These are phyloP conservation scores for Glebionis coronaria DNA, from an alignment of 129 eudicot genomes.

Conservation along the genomic window DNA sequence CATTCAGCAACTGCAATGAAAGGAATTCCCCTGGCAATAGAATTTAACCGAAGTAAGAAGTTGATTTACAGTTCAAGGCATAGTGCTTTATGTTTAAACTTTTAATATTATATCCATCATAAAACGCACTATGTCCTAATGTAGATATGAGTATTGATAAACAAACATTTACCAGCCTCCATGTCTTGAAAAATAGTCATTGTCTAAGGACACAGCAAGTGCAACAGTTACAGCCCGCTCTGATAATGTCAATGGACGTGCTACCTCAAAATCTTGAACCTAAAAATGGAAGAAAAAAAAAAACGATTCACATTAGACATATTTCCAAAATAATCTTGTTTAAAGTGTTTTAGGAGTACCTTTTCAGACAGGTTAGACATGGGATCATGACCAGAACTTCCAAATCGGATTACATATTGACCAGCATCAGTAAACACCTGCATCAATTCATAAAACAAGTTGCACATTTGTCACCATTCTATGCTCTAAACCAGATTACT, in stretches of 20 bases:
- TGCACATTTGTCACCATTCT: background rate
- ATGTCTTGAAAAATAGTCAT: conserved; percentile 91
- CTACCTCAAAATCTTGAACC: conserved; percentile 68
- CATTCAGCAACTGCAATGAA: conserved; percentile 47
- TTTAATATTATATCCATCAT: too few relatives aligned
- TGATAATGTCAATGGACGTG: conserved; percentile 70
- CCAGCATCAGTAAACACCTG: conserved; percentile 98
- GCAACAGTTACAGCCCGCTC: conserved; percentile 96
- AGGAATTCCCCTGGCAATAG: conserved; percentile 51
- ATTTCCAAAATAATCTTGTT: background rate
- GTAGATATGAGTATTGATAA: background rate
- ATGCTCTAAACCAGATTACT: background rate
- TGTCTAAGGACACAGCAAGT: conserved; percentile 88
- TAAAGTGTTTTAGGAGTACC: conserved; percentile 38
- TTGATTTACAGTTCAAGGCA: background rate
- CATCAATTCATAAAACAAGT: conserved; percentile 15
- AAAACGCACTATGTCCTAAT: background rate
- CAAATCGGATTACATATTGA: conserved; percentile 94
- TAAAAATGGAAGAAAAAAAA: conserved; percentile 31
- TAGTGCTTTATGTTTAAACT: too few relatives aligned
- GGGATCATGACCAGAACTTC: conserved; percentile 39
- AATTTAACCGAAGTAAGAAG: conserved; percentile 12
- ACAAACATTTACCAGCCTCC: conserved; percentile 72
- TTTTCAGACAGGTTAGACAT: conserved; percentile 36
- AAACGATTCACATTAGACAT: background rate